Evolutionary conservation across 176 grass and related monocot species (phyloP).

Genomic region (Thinopyrum elongatum): DNA sequence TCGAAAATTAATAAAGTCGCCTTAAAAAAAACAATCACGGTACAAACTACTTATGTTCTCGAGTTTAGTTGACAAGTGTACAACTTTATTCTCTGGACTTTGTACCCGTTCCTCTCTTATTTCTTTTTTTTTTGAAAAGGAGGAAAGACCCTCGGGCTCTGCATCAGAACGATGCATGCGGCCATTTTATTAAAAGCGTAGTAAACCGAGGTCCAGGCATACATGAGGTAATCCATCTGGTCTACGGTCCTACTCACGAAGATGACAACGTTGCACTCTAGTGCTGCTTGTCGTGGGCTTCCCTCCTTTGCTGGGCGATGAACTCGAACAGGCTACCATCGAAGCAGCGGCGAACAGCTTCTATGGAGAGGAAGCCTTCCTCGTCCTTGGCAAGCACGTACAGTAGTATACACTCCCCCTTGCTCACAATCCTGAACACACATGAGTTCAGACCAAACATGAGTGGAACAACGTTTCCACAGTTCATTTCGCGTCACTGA

Average conservation of each 20-base stretch:
- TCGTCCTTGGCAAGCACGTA: constrained; percentile 72
- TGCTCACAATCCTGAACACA: constrained; percentile 44
- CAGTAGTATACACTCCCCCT: constrained; percentile 63
- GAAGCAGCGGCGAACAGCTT: constrained; percentile 55
- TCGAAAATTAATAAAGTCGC: too few species aligned
- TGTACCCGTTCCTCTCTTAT: too few species aligned
- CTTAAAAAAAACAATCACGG: too few species aligned
- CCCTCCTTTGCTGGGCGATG: not conserved
- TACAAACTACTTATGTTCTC: too few species aligned
- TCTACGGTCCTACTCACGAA: not conserved
- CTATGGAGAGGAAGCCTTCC: constrained; percentile 56
- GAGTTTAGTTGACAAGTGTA: too few species aligned
- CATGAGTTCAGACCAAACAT: not conserved
- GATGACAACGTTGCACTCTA: not conserved
- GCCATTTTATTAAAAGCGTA: too few species aligned
- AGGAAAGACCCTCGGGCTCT: too few species aligned
- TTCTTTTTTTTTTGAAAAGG: too few species aligned
- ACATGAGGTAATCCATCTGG: not conserved
- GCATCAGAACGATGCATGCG: too few species aligned
- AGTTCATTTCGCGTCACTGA: not conserved
- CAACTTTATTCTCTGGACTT: too few species aligned
- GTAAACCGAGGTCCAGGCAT: too few species aligned
- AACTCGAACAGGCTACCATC: constrained; percentile 81
- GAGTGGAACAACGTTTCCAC: not conserved
- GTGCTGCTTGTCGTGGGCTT: not conserved